These are phyloP conservation scores for Ascochyta fabae DNA, from an alignment of 2,329 filamentous ascomycete genomes.

Conservation along the genomic window DNA sequence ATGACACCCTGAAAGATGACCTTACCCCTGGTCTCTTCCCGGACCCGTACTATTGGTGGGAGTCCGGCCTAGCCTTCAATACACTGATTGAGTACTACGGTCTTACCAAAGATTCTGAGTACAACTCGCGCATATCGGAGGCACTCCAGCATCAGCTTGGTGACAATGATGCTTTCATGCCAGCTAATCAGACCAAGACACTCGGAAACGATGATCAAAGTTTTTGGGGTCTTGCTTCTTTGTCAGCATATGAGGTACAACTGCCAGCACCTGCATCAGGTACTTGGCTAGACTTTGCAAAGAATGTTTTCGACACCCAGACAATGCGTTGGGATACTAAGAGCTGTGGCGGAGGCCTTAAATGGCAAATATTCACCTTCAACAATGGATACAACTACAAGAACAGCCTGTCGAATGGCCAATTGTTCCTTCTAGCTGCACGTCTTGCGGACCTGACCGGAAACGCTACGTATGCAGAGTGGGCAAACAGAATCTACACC, in stretches of 20 bases:
- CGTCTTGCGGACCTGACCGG: slow-evolving; percentile 72
- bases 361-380: slow-evolving; percentile 76
- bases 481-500: slow-evolving; percentile 69
- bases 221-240: slow-evolving; percentile 71
- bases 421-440: slow-evolving; percentile 79
- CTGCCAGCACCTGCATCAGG: slow-evolving; percentile 57
- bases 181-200: slow-evolving; percentile 39
- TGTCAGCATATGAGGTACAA: slow-evolving; percentile 71
- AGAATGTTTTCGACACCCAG: slow-evolving; percentile 76
- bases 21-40: slow-evolving; percentile 28
- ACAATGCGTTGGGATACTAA: slow-evolving; percentile 69
- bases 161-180: slow-evolving; percentile 50
- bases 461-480: slow-evolving; percentile 61
- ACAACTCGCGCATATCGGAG: slow-evolving; percentile 47
- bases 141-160: slow-evolving; percentile 49
- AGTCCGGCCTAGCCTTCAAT: slow-evolving; percentile 30
- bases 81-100: slow-evolving; percentile 49
- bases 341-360: slow-evolving; percentile 69
- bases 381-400: slow-evolving; percentile 83
- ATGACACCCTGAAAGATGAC: slow-evolving; percentile 14
- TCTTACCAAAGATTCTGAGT: slow-evolving; percentile 53
- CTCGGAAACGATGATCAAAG: slow-evolving; percentile 75
- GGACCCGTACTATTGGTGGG: slow-evolving; percentile 32
- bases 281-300: slow-evolving; percentile 67
- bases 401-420: slow-evolving; percentile 76